Evolutionary conservation across 2,329 filamentous ascomycete genomes (phyloP).

Genomic region (Beauveria brongniartii): DNA sequence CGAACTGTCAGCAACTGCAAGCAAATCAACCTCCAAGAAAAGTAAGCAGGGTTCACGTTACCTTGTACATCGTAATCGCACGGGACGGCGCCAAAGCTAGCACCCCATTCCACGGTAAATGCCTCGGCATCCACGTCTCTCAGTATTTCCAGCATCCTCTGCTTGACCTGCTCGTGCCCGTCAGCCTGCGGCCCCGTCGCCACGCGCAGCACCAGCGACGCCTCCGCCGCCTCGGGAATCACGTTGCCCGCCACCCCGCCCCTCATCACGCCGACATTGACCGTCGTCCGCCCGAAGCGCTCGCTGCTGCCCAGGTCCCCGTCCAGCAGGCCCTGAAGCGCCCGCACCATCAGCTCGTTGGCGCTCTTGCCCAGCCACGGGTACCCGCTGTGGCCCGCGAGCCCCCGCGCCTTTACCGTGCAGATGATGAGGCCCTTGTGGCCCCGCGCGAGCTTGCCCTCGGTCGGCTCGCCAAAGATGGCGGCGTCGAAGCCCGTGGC

Average conservation of each 20-base stretch:
- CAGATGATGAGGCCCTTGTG: conserved; percentile 72
- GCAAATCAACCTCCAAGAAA: too few relatives aligned
- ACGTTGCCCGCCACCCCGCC: conserved; percentile 30
- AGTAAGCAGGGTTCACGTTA: too few relatives aligned
- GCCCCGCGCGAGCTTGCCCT: conserved; percentile 68
- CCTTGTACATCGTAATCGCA: too few relatives aligned
- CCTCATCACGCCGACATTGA: conserved; percentile 66
- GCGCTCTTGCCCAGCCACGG: conserved; percentile 59
- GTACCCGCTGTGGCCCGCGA: too few relatives aligned
- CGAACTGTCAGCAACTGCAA: too few relatives aligned
- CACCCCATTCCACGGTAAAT: too few relatives aligned
- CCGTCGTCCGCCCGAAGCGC: conserved; percentile 70
- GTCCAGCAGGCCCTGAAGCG: conserved; percentile 51
- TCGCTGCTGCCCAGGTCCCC: conserved; percentile 62
- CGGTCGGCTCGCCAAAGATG: conserved; percentile 81
- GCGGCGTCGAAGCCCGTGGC: conserved; percentile 31
- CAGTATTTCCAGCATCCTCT: too few relatives aligned
- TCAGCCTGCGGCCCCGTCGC: conserved; percentile 49
- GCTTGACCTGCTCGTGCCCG: too few relatives aligned
- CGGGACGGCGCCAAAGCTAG: too few relatives aligned
- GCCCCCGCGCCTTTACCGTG: background rate
- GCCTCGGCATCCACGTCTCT: too few relatives aligned
- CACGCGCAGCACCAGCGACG: conserved; percentile 12
- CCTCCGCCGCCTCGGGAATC: too few relatives aligned
- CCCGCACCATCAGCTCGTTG: conserved; percentile 64